Evolutionary conservation across 2,329 filamentous ascomycete species (phyloP).

Genomic region (Nemania serpens): DNA sequence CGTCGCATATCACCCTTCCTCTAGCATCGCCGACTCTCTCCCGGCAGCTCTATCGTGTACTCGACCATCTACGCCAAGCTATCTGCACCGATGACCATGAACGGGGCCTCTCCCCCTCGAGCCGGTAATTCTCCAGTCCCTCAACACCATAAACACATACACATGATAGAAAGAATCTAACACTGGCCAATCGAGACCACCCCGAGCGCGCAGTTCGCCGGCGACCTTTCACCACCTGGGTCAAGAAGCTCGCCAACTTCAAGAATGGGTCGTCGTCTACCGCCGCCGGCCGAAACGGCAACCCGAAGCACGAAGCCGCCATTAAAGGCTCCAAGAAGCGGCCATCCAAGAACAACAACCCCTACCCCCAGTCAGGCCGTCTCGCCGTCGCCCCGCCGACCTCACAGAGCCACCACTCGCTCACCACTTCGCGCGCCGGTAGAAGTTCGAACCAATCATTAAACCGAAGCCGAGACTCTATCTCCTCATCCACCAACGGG

Average conservation of each 20-base stretch:
- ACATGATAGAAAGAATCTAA: constrained; percentile 18
- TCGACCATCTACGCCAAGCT: neutral
- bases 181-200: constrained; percentile 61
- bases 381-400: constrained; percentile 44
- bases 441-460: constrained; percentile 57
- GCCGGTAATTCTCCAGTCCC: constrained; percentile 31
- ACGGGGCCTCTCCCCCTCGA: constrained; percentile 35
- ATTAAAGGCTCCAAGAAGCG: constrained; percentile 61
- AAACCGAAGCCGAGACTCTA: constrained; percentile 62
- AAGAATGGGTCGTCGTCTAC: constrained; percentile 67
- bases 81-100: constrained; percentile 36
- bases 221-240: constrained; percentile 88
- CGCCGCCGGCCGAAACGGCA: constrained; percentile 47
- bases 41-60: neutral
- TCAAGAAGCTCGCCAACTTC: constrained; percentile 90
- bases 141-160: neutral
- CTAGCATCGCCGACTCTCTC: neutral
- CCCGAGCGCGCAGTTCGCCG: constrained; percentile 67
- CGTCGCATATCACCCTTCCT: constrained; percentile 3
- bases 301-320: constrained; percentile 47
- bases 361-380: constrained; percentile 83
- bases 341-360: constrained; percentile 75
- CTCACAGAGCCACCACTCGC: constrained; percentile 57
- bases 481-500: constrained; percentile 64
- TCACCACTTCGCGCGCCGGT: constrained; percentile 60